phyloP scores from a whole-genome alignment of 192 early-diverging fungal genomes.

The Coemansia pectinata region DNA sequence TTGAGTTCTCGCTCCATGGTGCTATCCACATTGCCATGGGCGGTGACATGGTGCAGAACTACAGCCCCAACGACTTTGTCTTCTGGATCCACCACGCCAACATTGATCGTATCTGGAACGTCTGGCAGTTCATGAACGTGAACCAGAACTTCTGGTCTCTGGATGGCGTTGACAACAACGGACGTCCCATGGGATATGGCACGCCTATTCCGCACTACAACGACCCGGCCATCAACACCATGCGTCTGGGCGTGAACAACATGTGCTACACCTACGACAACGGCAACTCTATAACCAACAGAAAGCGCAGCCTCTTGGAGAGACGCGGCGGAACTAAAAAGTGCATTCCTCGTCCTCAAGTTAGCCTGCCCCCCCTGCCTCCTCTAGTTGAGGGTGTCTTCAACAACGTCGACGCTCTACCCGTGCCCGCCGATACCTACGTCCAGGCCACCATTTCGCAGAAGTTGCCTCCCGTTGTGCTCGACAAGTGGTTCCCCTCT shows the following conservation, averaged over 20 bases:
- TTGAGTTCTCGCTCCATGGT: conserved; percentile 53
- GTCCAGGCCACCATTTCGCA: conserved; percentile 26
- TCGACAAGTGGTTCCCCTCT: conserved; percentile 54
- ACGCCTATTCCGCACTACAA: conserved; percentile 26
- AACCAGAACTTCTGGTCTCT: conserved; percentile 43
- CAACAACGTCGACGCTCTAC: conserved; percentile 29
- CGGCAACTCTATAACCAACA: conserved; percentile 19
- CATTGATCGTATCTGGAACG: conserved; percentile 55
- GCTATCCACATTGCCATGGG: conserved; percentile 47
- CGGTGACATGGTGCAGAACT: conserved; percentile 52
- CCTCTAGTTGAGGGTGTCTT: conserved; percentile 40
- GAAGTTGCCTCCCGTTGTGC: conserved; percentile 22
- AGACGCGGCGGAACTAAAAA: conserved; percentile 39
- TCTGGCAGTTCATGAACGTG: conserved; percentile 55
- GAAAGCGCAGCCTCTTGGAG: conserved; percentile 9
- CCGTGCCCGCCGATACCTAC: conserved; percentile 22
- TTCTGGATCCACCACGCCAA: conserved; percentile 60
- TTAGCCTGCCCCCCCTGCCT: conserved; percentile 11
- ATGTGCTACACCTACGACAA: conserved; percentile 57
- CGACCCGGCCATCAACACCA: conserved; percentile 28
- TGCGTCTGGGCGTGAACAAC: conserved; percentile 32
- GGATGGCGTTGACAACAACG: conserved; percentile 23
- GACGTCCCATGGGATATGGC: conserved; percentile 15
- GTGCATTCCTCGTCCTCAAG: conserved; percentile 33
- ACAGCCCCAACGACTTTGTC: conserved; percentile 55